These are phyloP conservation scores for Ganoderma meredithae DNA, from an alignment of 1,284 basidiomycete species.

Conservation along the genomic window DNA sequence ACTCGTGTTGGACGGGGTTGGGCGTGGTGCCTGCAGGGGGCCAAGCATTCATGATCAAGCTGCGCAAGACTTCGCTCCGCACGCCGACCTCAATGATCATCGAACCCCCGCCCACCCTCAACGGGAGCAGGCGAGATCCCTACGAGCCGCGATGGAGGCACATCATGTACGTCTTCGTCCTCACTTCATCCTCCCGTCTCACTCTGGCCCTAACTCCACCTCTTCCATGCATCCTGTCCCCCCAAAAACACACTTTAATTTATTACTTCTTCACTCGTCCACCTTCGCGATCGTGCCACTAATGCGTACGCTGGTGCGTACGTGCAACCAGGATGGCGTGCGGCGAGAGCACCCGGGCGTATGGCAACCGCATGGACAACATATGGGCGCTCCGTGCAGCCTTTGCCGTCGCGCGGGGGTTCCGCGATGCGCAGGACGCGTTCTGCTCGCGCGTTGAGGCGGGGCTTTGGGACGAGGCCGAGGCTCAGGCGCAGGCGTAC, in stretches of 20 bases:
- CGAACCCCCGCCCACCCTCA: slow-evolving; percentile 52
- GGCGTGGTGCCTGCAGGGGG: slow-evolving; percentile 40
- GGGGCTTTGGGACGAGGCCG: slow-evolving; percentile 63
- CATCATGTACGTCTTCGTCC: slow-evolving; percentile 47
- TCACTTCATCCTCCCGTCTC: not conserved
- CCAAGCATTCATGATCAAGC: slow-evolving; percentile 61
- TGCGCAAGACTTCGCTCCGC: slow-evolving; percentile 52
- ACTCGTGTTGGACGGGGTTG: not conserved
- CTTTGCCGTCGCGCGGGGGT: slow-evolving; percentile 77
- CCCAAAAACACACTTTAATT: not conserved
- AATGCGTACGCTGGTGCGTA: not conserved
- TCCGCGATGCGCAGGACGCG: slow-evolving; percentile 79
- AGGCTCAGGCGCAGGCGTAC: slow-evolving; percentile 63
- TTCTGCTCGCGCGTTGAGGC: slow-evolving; percentile 68
- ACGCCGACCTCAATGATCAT: slow-evolving; percentile 55
- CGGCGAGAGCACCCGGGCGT: slow-evolving; percentile 54
- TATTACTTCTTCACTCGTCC: not conserved
- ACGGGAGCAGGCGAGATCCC: slow-evolving; percentile 41
- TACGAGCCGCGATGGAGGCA: slow-evolving; percentile 51
- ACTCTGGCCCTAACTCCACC: not conserved
- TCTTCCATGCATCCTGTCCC: not conserved
- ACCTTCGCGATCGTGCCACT: slow-evolving; percentile 4
- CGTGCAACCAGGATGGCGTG: slow-evolving; percentile 61
- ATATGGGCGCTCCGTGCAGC: slow-evolving; percentile 63
- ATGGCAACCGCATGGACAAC: slow-evolving; percentile 65